Conservation (phyloP, 371 early-diverging fungal genomes). For the Lichtheimia ramosa region DNA sequence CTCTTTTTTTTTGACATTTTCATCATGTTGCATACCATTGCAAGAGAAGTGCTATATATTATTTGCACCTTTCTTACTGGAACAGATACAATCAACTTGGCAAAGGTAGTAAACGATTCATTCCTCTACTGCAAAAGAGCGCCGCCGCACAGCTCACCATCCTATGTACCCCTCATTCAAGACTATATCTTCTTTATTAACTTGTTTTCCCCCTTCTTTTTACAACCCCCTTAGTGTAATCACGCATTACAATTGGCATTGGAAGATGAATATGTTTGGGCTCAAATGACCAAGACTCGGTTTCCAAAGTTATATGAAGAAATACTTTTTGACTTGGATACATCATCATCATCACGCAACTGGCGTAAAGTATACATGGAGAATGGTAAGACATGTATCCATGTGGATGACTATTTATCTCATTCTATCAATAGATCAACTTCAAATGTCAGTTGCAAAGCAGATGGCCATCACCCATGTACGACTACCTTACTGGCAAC, state of each 20-base stretch:
- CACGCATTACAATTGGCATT: neutral
- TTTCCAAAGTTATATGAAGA: neutral
- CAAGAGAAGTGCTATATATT: slow-evolving; percentile 7
- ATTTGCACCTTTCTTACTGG: slow-evolving; percentile 7
- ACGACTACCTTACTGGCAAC: slow-evolving; percentile 36
- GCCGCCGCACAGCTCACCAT: neutral
- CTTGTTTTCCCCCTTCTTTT: neutral
- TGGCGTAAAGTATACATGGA: slow-evolving; percentile 11
- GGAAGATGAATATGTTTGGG: neutral
- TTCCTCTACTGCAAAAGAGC: neutral
- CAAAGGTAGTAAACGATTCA: neutral
- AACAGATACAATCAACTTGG: slow-evolving; percentile 3
- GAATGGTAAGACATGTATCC: slow-evolving; percentile 12
- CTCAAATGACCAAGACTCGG: neutral
- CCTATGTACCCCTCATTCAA: neutral
- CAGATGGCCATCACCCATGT: slow-evolving; percentile 32
- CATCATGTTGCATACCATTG: neutral
- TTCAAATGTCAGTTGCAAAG: slow-evolving; percentile 20
- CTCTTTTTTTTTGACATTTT: too few relatives aligned
- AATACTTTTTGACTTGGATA: neutral
- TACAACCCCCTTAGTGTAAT: neutral
- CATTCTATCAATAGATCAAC: slow-evolving; percentile 2
- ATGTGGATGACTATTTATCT: neutral
- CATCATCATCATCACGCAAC: too few relatives aligned
- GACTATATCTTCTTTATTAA: neutral